Evolutionary conservation across 805 yeast genomes (phyloP).

Genomic region (Diddensiella transvaalensis): DNA sequence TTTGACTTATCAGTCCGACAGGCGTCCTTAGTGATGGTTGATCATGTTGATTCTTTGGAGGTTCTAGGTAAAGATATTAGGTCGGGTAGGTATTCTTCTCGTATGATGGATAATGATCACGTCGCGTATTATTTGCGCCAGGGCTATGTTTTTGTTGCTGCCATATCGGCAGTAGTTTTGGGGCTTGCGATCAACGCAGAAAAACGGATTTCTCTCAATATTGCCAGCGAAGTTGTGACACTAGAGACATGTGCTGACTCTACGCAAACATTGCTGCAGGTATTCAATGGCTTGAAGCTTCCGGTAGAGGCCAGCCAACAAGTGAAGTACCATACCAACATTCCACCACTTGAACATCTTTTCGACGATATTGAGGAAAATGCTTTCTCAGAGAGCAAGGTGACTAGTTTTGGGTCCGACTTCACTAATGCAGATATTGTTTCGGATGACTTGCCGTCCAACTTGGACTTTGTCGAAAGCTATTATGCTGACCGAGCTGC

Average conservation of each 20-base stretch:
- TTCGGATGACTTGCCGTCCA: slow-evolving; percentile 24
- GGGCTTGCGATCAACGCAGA: slow-evolving; percentile 27
- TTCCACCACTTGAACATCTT: slow-evolving; percentile 38
- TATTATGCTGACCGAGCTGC: slow-evolving; percentile 28
- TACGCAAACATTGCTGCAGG: slow-evolving; percentile 62
- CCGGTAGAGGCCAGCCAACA: slow-evolving; percentile 58
- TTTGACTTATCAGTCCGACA: slow-evolving; percentile 48
- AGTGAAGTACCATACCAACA: slow-evolving; percentile 48
- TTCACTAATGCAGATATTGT: slow-evolving; percentile 37
- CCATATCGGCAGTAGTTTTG: slow-evolving; percentile 32
- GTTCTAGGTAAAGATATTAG: slow-evolving; percentile 21
- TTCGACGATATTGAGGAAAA: slow-evolving; percentile 41
- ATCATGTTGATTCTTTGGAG: slow-evolving; percentile 46
- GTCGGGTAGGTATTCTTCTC: neutral
- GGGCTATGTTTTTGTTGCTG: slow-evolving; percentile 56
- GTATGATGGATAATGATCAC: slow-evolving; percentile 26
- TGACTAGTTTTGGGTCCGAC: slow-evolving; percentile 35
- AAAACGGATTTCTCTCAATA: slow-evolving; percentile 21
- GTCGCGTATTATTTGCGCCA: slow-evolving; percentile 38
- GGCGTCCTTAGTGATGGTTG: slow-evolving; percentile 55
- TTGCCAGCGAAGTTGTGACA: slow-evolving; percentile 17
- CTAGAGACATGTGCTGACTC: slow-evolving; percentile 72
- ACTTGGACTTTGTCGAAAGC: slow-evolving; percentile 32
- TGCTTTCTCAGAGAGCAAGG: slow-evolving; percentile 30
- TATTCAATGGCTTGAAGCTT: slow-evolving; percentile 66